phyloP scores from a whole-genome alignment of 2,329 filamentous ascomycete genomes.

The Talaromyces sp. region DNA sequence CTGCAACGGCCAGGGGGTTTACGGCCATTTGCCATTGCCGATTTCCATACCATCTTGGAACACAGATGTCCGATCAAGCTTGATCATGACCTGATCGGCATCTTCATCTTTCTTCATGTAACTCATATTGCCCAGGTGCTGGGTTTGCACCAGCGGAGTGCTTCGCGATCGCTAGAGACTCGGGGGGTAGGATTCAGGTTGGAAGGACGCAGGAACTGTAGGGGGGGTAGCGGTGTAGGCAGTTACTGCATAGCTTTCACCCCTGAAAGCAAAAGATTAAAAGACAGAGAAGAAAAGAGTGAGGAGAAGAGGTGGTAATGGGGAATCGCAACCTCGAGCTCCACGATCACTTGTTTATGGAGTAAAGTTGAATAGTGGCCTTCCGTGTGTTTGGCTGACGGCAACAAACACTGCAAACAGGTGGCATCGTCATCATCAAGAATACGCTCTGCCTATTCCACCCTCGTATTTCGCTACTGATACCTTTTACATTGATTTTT shows the following conservation, averaged over 20 bases:
- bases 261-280: constrained; percentile 10
- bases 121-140: constrained; percentile 65
- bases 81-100: constrained; percentile 88
- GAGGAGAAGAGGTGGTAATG: constrained; percentile 17
- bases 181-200: constrained; percentile 29
- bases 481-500: constrained; percentile 2
- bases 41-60: constrained; percentile 87
- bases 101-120: constrained; percentile 99
- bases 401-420: constrained; percentile 44
- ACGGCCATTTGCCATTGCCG: constrained; percentile 13
- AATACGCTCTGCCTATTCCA: constrained; percentile 8
- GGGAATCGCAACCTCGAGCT: constrained; percentile 26
- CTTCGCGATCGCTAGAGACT: constrained; percentile 23
- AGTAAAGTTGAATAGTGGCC: constrained; percentile 41
- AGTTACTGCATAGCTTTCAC: constrained; percentile 26
- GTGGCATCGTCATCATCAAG: constrained; percentile 31
- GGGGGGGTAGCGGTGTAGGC: constrained; percentile 27
- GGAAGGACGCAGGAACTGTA: constrained; percentile 26
- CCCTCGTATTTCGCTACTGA: background rate
- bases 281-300: constrained; percentile 1
- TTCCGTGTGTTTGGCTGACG: constrained; percentile 38
- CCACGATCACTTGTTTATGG: constrained; percentile 26
- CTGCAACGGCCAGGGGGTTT: constrained; percentile 25
- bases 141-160: constrained; percentile 34
- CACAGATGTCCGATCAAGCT: constrained; percentile 95